phyloP scores from a whole-genome alignment of 2,329 filamentous ascomycete genomes.

The Mycosphaerella arachidis region DNA sequence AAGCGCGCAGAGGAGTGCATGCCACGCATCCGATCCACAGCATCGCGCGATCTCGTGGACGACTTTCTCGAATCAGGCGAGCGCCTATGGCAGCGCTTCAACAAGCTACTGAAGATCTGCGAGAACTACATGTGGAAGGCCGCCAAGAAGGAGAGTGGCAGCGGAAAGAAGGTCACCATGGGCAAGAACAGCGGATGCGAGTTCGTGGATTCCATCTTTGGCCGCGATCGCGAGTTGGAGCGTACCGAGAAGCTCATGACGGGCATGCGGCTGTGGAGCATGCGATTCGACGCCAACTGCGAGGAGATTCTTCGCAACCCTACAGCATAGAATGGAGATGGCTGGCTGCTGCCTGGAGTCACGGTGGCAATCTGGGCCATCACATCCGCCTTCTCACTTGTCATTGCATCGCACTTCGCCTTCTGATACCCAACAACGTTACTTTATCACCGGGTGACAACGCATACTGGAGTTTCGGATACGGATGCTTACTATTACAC shows the following conservation, averaged over 20 bases:
- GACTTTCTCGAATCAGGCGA: slow-evolving; percentile 90
- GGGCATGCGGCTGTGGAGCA: slow-evolving; percentile 78
- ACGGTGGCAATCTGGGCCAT: slow-evolving; percentile 4
- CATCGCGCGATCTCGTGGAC: slow-evolving; percentile 75
- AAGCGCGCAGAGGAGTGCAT: slow-evolving; percentile 81
- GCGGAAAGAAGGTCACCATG: slow-evolving; percentile 64
- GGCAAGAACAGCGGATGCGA: slow-evolving; percentile 89
- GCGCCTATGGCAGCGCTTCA: slow-evolving; percentile 78
- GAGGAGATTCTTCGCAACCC: slow-evolving; percentile 72
- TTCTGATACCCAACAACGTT: slow-evolving; percentile 1
- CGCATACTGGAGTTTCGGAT: background rate
- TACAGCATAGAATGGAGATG: slow-evolving; percentile 30
- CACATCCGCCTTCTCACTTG: background rate
- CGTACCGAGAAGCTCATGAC: slow-evolving; percentile 92
- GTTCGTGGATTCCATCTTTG: slow-evolving; percentile 95
- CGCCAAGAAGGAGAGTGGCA: slow-evolving; percentile 63
- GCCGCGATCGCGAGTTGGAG: slow-evolving; percentile 81
- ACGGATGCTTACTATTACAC: background rate
- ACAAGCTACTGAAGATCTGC: slow-evolving; percentile 81
- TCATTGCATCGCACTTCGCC: background rate
- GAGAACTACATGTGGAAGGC: slow-evolving; percentile 94
- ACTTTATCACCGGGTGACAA: background rate
- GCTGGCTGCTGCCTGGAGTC: slow-evolving; percentile 22
- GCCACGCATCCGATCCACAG: slow-evolving; percentile 64
- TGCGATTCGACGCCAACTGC: slow-evolving; percentile 94